phyloP scores from a whole-genome alignment of 23 red algal genomes.

The Gracilaria domingensis region DNA sequence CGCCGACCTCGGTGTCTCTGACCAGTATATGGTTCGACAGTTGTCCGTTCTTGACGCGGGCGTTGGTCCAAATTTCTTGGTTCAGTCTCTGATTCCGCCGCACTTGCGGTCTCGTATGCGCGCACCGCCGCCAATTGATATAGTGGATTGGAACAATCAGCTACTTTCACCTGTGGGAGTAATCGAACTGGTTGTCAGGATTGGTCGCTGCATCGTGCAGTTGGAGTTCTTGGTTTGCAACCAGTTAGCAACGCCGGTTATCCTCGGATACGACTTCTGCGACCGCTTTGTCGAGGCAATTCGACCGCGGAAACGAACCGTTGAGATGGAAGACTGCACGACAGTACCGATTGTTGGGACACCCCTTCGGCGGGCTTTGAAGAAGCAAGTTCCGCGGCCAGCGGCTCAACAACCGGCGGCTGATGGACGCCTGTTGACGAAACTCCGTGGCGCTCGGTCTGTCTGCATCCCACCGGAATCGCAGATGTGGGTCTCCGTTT shows the following conservation, averaged over 20 bases:
- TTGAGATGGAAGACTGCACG: too few species aligned
- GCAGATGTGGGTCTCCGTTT: too few species aligned
- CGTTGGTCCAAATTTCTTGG: slow-evolving; percentile 10
- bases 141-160: neutral
- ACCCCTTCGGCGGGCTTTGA: neutral
- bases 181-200: neutral
- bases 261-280: too few species aligned
- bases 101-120: neutral
- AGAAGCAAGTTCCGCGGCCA: neutral
- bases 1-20: too few species aligned
- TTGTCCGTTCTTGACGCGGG: too few species aligned
- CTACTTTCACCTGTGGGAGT: neutral
- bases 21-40: too few species aligned
- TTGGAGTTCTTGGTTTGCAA: too few species aligned
- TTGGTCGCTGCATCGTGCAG: too few species aligned
- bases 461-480: too few species aligned
- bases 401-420: neutral
- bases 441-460: neutral
- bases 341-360: neutral
- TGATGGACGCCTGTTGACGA: neutral
- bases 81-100: neutral
- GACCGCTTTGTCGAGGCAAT: too few species aligned
- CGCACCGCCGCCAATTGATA: neutral
- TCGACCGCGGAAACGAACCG: too few species aligned
- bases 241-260: too few species aligned